Evolutionary conservation across 1,284 basidiomycete genomes (phyloP).

Genomic region (Phylloporus sp.): DNA sequence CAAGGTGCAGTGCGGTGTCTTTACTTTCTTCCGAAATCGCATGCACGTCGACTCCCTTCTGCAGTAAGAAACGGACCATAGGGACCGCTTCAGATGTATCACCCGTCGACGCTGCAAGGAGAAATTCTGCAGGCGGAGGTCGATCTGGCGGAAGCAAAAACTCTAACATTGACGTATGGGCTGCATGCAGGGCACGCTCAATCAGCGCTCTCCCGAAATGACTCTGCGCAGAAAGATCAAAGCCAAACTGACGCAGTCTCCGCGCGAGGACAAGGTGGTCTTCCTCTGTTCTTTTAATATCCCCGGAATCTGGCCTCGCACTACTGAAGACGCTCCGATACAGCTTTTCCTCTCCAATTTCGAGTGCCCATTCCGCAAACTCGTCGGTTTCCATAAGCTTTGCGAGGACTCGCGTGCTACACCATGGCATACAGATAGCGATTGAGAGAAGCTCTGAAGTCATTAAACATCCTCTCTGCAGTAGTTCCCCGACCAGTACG

Average conservation of each 20-base stretch:
- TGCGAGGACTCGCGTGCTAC: slow-evolving; percentile 1
- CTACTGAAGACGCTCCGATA: slow-evolving; percentile 8
- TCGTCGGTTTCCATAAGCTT: slow-evolving; percentile 2
- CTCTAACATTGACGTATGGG: neutral
- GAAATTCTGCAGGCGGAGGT: neutral
- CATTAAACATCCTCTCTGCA: neutral
- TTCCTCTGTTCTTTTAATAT: neutral
- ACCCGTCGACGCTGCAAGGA: neutral
- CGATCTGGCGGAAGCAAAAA: neutral
- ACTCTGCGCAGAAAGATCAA: slow-evolving; percentile 1
- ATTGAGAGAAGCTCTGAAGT: neutral
- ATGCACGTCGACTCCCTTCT: neutral
- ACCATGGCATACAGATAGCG: slow-evolving; percentile 10
- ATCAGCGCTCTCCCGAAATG: neutral
- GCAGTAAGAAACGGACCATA: neutral
- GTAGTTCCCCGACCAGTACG: neutral
- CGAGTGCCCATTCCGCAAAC: slow-evolving; percentile 10
- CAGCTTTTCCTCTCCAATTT: neutral
- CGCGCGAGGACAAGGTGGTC: neutral
- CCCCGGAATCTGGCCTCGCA: neutral
- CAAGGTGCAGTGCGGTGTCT: neutral
- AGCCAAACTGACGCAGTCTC: slow-evolving; percentile 1
- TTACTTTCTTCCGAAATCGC: neutral
- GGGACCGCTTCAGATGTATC: neutral
- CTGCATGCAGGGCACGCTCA: neutral